Percentiles rank a stretch among this genome's conserved stretches.
These are phyloP conservation scores for Penicillium riverlandense DNA, from an alignment of 495 filamentous ascomycete species.

Conservation along the genomic window DNA sequence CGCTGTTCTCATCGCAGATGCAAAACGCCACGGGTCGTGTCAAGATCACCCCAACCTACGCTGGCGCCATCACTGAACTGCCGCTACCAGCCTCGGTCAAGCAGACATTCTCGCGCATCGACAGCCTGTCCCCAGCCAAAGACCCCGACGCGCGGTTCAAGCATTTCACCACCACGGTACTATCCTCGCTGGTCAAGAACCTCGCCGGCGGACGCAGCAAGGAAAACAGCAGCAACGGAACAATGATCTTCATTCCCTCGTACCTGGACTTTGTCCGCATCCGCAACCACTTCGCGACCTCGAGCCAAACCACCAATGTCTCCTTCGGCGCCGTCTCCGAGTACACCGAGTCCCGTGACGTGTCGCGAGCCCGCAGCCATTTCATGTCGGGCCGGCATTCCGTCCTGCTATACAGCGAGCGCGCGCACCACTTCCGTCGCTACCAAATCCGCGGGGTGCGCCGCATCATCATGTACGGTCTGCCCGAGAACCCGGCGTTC, in stretches of 20 bases:
- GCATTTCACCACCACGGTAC: slow-evolving; percentile 73
- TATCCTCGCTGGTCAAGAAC: slow-evolving; percentile 64
- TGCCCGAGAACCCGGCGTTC: slow-evolving; percentile 84
- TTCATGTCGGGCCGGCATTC: slow-evolving; percentile 77
- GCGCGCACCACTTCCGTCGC: slow-evolving; percentile 88
- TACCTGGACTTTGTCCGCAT: slow-evolving; percentile 92
- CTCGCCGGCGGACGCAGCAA: slow-evolving; percentile 34
- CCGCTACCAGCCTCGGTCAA: slow-evolving; percentile 58
- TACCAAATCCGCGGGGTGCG: slow-evolving; percentile 74
- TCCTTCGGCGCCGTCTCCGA: slow-evolving; percentile 85
- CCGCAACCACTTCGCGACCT: slow-evolving; percentile 83
- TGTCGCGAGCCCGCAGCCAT: slow-evolving; percentile 76
- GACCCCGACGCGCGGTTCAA: slow-evolving; percentile 91
- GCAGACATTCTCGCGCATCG: slow-evolving; percentile 89
- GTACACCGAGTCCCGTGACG: slow-evolving; percentile 68
- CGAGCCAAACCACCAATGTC: slow-evolving; percentile 55
- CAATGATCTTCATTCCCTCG: slow-evolving; percentile 79
- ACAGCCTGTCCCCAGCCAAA: slow-evolving; percentile 52
- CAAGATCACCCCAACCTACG: slow-evolving; percentile 59
- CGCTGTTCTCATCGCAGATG: slow-evolving; percentile 67
- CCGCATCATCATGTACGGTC: slow-evolving; percentile 72
- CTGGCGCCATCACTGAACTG: slow-evolving; percentile 59
- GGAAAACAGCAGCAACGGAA: slow-evolving; percentile 41
- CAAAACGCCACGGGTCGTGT: slow-evolving; percentile 70
- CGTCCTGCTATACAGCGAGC: slow-evolving; percentile 83